Evolutionary conservation across 192 early-diverging fungal species (phyloP), one percentile per base, ranked within the genome.

Genomic region (Coemansia sp.): DNA sequence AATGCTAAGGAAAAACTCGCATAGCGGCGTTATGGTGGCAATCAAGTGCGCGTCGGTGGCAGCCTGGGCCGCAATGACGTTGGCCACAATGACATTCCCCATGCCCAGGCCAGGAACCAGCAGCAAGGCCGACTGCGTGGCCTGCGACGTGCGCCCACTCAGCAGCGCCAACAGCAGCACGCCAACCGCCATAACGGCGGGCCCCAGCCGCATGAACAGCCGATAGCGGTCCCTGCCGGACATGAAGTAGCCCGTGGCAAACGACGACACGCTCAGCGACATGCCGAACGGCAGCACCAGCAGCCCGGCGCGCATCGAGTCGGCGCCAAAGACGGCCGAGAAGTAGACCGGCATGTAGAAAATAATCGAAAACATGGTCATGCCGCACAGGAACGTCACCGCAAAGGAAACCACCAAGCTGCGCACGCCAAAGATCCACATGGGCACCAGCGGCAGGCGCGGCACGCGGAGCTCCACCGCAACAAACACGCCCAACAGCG

Each of bases 251-350:
- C 93, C 92, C 27, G 83, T 83, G 18, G 69, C 45, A 53, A 94
- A 83, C 31, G 83, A 76, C 34, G 85, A 72, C 11, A 89, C 18
- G 30, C 90, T 87, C 5, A 88, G 68, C 35, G 82, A 77, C 35
- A 91, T 48, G 39, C 92, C 83, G 27, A 92, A 67, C 0, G 93
- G 90, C 42, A 98, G 61, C 17, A 85, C 67, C 33, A 87, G 75
- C n/a, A 98, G 47, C n/a, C 92, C 93, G 13, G 90, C 82, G 7
- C 67, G 29, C 26, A 87, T 90, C 1, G 93, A 85, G 30, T 82
- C 72, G 33, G 80, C 78, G 25, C 88, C 86, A 51, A 81, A 78
- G 7, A 90, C 88, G 27, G 92, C 77, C 43, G 85, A 83, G 63
- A 83, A 90, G 26, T 80, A 86, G 8, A 88, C 56, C 15, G 88